These are phyloP conservation scores for Suillus paluster DNA, from an alignment of 768 basidiomycete species.

Conservation along the genomic window DNA sequence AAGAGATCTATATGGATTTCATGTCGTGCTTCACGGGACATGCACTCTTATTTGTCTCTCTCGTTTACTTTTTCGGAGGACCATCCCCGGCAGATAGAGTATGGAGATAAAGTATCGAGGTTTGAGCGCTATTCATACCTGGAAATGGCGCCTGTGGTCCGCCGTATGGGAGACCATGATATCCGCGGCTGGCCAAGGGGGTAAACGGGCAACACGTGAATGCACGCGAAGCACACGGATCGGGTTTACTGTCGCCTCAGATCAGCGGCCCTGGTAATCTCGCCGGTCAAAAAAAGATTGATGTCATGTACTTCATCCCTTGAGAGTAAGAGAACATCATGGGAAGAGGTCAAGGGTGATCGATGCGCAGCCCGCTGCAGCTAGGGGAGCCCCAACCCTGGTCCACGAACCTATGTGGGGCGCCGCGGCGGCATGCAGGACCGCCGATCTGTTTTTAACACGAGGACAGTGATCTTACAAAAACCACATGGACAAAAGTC, in stretches of 20 bases:
- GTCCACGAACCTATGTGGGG: conserved; percentile 16
- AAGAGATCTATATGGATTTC: background rate
- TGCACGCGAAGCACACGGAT: background rate
- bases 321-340: background rate
- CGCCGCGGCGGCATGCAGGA: conserved; percentile 12
- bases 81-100: background rate
- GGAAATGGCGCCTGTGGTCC: background rate
- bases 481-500: conserved; percentile 31
- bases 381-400: background rate
- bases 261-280: conserved; percentile 1
- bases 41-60: background rate
- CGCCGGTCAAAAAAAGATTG: background rate
- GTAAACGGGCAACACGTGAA: conserved; percentile 1
- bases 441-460: conserved; percentile 28
- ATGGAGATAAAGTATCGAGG: background rate
- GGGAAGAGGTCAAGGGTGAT: conserved; percentile 7
- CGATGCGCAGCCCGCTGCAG: conserved; percentile 1
- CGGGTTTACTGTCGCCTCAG: background rate
- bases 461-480: conserved; percentile 30
- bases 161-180: background rate
- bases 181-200: background rate
- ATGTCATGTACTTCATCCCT: background rate
- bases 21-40: background rate
- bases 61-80: background rate
- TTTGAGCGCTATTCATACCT: background rate